phyloP scores from a whole-genome alignment of 2,329 filamentous ascomycete species.

The Nothophoma quercina region DNA sequence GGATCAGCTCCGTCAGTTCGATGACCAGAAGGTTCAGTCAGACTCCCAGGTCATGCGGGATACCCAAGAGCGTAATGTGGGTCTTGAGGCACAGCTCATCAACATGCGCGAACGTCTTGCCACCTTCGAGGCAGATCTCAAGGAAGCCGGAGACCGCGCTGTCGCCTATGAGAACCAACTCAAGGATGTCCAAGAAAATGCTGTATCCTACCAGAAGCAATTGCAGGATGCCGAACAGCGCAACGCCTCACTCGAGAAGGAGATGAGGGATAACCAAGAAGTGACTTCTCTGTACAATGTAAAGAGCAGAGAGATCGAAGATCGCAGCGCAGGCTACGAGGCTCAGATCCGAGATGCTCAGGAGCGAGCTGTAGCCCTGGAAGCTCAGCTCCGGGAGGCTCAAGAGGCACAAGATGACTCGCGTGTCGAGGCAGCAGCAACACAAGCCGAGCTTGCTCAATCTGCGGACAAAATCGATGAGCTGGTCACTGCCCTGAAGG shows the following conservation, averaged over 20 bases:
- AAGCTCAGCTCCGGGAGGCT: constrained; percentile 42
- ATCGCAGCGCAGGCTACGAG: constrained; percentile 40
- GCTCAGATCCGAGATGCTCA: constrained; percentile 43
- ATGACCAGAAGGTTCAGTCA: constrained; percentile 32
- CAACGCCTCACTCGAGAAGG: constrained; percentile 36
- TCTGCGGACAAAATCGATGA: constrained; percentile 44
- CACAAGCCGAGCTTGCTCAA: constrained; percentile 46
- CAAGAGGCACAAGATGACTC: constrained; percentile 43
- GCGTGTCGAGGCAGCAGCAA: constrained; percentile 43
- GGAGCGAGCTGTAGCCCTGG: constrained; percentile 43
- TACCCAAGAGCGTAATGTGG: constrained; percentile 42
- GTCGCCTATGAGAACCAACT: constrained; percentile 44
- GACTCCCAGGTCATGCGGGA: constrained; percentile 35
- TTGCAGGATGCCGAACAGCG: constrained; percentile 38
- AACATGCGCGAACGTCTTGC: constrained; percentile 46
- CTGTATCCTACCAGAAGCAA: constrained; percentile 41
- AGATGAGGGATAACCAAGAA: constrained; percentile 42
- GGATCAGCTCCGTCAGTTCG: constrained; percentile 39
- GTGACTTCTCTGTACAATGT: constrained; percentile 30
- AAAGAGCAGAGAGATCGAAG: constrained; percentile 30
- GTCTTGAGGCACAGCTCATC: constrained; percentile 42
- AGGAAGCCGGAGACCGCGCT: constrained; percentile 35
- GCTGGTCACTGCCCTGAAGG: constrained; percentile 32
- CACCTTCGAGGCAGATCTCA: constrained; percentile 40
- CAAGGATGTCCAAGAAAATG: constrained; percentile 41